Evolutionary conservation across 352 stramenopile species (phyloP).

Genomic region (Salisapilia sapeloensis): DNA sequence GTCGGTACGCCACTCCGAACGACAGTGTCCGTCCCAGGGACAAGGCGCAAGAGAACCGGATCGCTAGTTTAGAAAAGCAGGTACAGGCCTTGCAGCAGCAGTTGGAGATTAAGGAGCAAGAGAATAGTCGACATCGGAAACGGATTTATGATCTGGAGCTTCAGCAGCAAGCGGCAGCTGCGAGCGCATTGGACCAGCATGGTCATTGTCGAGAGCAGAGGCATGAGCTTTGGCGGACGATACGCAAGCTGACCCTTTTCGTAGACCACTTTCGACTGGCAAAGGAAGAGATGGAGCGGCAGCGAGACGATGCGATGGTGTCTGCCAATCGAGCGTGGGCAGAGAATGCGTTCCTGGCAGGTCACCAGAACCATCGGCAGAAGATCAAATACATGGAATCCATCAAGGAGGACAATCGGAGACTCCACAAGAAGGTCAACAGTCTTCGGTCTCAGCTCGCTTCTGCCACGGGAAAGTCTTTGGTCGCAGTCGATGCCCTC

Average conservation of each 20-base stretch:
- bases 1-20: too few species aligned
- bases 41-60: too few species aligned
- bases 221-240: slow-evolving; percentile 49
- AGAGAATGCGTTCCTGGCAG: slow-evolving; percentile 30
- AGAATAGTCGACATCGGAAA: too few species aligned
- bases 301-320: slow-evolving; percentile 38
- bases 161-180: not conserved
- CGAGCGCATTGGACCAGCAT: slow-evolving; percentile 5
- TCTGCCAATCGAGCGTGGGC: slow-evolving; percentile 35
- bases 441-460: slow-evolving; percentile 30
- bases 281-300: slow-evolving; percentile 17
- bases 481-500: not conserved
- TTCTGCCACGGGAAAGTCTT: slow-evolving; percentile 5
- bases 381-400: slow-evolving; percentile 60
- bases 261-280: slow-evolving; percentile 42
- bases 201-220: slow-evolving; percentile 41
- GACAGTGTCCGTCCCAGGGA: too few species aligned
- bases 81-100: too few species aligned
- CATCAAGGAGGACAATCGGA: slow-evolving; percentile 48
- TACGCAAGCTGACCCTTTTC: slow-evolving; percentile 37
- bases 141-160: too few species aligned
- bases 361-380: slow-evolving; percentile 46
- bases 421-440: slow-evolving; percentile 26
- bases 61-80: too few species aligned
- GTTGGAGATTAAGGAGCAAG: too few species aligned